Evolutionary conservation across 2,329 filamentous ascomycete genomes (phyloP), one percentile per base, ranked within the genome.

Genomic region (Hortaea werneckii): DNA sequence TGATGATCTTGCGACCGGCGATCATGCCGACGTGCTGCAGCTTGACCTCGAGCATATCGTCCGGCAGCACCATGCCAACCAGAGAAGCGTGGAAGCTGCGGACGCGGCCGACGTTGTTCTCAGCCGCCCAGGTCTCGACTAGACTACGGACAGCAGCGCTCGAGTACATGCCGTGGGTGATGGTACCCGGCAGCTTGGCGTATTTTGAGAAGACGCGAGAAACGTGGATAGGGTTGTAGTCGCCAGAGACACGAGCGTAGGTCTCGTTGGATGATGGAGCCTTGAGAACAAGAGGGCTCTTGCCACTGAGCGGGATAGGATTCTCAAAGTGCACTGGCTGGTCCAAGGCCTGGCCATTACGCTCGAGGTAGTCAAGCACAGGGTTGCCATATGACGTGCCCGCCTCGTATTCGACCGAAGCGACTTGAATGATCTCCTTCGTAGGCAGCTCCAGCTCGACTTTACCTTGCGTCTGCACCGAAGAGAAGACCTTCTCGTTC

Each of bases 91-190:
- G 88, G 79, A 95, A 98, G 70, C 90, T 95, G 61, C 92, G 83
- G 43, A 98, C 90, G 59, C 92, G 90, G 39, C 92, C 90, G 58
- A 96, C 83, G 64, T 98, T 92, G 76, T 98, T 98, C 73, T 98
- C 94, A 0, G 90, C 92, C 43, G 94, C 92, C 92, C 92, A 98
- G 0, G 88, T 98, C 75, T 98, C 92, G 5, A 98, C 89, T 44
- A 98, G 74, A 64, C 88, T 94, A 60, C 94, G 84, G 28, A 98
- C 92, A 34, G 92, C 87, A 54, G 92, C 92, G 67, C 90, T 96
- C 1, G 90, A 94, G 76, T 96, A 98, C 92, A 98, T 98, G 64
- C 92, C 92, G 65, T 98, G 92, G 1, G 92, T 98, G 62, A 98
- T 98, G 40, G 92, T 98, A 42, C 92, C 94, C 1, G 89, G 89